Conservation (phyloP, 345 rosid genomes). For the Lenwebbia sp. region DNA sequence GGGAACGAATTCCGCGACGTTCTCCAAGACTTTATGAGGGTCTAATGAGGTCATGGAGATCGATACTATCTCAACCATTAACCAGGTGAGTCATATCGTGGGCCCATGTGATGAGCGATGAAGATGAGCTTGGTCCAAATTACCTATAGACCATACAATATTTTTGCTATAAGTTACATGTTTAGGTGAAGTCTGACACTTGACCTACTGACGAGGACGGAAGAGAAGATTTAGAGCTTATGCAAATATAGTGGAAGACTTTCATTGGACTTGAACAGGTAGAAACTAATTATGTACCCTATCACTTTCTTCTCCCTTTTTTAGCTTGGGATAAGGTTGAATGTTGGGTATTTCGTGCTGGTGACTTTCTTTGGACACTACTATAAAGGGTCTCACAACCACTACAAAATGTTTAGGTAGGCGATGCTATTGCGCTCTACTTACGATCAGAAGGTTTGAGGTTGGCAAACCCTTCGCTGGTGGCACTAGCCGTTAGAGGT, state of each 20-base stretch:
- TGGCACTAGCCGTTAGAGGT: background rate
- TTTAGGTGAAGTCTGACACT: background rate
- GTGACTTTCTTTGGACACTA: background rate
- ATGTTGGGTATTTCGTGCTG: background rate
- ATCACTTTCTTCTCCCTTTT: background rate
- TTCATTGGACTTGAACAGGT: background rate
- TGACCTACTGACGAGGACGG: background rate
- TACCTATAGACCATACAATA: background rate
- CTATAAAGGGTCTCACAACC: background rate
- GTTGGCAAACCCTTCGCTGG: accelerated
- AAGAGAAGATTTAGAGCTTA: background rate
- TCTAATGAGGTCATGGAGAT: background rate
- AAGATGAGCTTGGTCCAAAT: background rate
- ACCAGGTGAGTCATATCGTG: background rate
- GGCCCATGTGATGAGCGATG: background rate
- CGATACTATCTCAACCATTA: background rate
- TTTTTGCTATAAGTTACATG: background rate
- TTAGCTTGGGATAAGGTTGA: background rate
- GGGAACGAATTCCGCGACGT: background rate
- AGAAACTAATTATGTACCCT: background rate
- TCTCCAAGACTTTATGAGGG: background rate
- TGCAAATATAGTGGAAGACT: background rate
- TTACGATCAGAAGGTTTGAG: background rate
- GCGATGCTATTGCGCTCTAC: background rate
- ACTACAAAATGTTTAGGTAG: background rate